Evolutionary conservation across 257 asterid species (phyloP), one percentile per base, ranked within the genome.

Genomic region (Solanum ahanhuiri): DNA sequence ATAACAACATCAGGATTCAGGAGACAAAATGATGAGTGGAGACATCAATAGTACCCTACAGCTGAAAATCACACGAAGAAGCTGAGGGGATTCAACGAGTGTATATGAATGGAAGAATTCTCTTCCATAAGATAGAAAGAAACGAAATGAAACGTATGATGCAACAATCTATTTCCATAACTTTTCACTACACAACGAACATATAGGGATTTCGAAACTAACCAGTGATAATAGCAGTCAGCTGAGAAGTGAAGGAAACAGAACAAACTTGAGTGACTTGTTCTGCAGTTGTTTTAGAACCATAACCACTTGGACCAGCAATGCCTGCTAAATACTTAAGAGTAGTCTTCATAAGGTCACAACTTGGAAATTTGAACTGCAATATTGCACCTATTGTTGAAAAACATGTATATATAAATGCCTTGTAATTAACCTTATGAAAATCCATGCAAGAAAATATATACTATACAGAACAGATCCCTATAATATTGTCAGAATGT

Each of bases 161-260:
- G 81, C 28, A 28, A 31, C 14, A 2, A 6, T 34, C 23, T 33
- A 72, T 18, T 33, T 33, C 45, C 79, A 15, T 33, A 33, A 31
- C 7, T 17, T 31, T 33, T 71, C 25, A 1, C 25, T n/a, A 33
- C 11, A 54, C 23, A 54, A 54, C 23, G 23, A 57, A 18, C 64
- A 37, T 9, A 3, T 17, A 31, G 23, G 22, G 4, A 70, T 70
- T 30, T 20, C 4, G 58, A 75, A 82, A 82, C 51, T n/a, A 63
- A 95, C 98, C 98, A 9, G 98, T 94, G 92, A 95, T 92, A 2
- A 95, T 93, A 18, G 98, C 98, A 81, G 98, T 93, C 90, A 92
- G 98, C 5, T 86, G 89, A 73, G 76, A 66, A 82, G 83, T 3
- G 23, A 57, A 17, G 71, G 84, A 20, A 37, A 41, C 54, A 31